Evolutionary conservation across 163 green algal species (phyloP), one percentile per base, ranked within the genome.

Genomic region (Prototheca cutis): DNA sequence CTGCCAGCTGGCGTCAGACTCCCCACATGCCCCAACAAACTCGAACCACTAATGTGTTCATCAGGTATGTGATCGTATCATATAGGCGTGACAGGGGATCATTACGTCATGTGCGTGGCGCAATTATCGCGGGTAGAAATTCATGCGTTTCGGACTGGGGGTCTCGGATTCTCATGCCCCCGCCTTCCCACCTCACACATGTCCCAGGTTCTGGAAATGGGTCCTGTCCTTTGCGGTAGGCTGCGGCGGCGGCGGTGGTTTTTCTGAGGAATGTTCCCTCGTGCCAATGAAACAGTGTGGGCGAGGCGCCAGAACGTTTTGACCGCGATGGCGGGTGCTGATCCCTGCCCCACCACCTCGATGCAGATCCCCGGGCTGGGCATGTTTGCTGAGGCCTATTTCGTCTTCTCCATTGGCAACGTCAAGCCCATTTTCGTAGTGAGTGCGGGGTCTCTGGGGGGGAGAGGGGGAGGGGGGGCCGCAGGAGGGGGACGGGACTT

Each of bases 391-490:
- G 68, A 82, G 49, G 68, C 71, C 24, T 82, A 82, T 48, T 82
- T 71, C 54, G 66, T 82, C 8, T 82, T 82, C 59, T 63, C 58
- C 25, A 61, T 82, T 3, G 75, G 75, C 30, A 82, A 82, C 58
- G 24, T 82, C 10, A 82, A 69, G 61, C 55, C 48, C 31, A 68
- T 82, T 6, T 80, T 61, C 48, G 25, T 28, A 15, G 36, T 45
- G 13, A 15, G 36, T 45, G n/a, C n/a, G n/a, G 36, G 36, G 36
- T 21, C 36, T 45, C 13, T 10, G 17, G 0, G 36, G 13, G 17
- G 13, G 36, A 45, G 13, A 45, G 36, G 36, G 13, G 36, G 13
- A 21, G 36, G 36, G 36, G 13, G 1, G 36, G 13, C 36, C 13
- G 36, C 17, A 15, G 36, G 36, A 45, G 13, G 13, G 36, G 36